Percentiles rank a stretch among this genome's conserved stretches.
Conservation (phyloP, 208 protist genomes). For the Strigomonas galati region DNA sequence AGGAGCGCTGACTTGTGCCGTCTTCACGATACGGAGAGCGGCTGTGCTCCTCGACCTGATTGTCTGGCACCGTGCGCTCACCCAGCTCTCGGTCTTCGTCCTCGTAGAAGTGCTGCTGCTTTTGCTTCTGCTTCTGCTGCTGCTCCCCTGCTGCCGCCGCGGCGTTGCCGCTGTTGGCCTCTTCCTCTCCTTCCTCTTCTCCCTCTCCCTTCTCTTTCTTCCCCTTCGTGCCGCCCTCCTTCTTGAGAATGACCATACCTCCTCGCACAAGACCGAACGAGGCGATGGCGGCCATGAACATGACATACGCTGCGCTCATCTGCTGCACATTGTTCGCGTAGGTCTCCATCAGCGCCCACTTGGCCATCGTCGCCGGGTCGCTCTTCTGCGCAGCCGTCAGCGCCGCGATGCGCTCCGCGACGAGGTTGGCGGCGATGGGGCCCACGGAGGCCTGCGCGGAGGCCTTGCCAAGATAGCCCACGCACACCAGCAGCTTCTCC, state of each 20-base stretch:
- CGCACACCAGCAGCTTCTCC: conserved; percentile 62
- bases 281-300: conserved; percentile 72
- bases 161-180: too few relatives aligned
- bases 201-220: not conserved
- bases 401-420: conserved; percentile 32
- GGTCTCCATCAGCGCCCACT: conserved; percentile 22
- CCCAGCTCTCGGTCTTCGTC: not conserved
- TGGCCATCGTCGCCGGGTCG: conserved; percentile 23
- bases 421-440: conserved; percentile 55
- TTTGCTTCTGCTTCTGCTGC: too few relatives aligned
- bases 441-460: conserved; percentile 76
- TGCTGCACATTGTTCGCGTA: conserved; percentile 72
- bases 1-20: too few relatives aligned
- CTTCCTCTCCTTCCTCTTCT: too few relatives aligned
- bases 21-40: too few relatives aligned
- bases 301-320: conserved; percentile 73
- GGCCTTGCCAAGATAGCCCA: conserved; percentile 70
- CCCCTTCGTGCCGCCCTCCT: conserved; percentile 13
- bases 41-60: not conserved
- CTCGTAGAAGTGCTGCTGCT: not conserved
- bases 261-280: conserved; percentile 57
- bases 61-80: not conserved
- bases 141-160: too few relatives aligned
- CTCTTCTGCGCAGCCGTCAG: conserved; percentile 22
- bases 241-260: conserved; percentile 41